Conservation (phyloP, 2,329 filamentous ascomycete genomes). For the Ilyonectria robusta region DNA sequence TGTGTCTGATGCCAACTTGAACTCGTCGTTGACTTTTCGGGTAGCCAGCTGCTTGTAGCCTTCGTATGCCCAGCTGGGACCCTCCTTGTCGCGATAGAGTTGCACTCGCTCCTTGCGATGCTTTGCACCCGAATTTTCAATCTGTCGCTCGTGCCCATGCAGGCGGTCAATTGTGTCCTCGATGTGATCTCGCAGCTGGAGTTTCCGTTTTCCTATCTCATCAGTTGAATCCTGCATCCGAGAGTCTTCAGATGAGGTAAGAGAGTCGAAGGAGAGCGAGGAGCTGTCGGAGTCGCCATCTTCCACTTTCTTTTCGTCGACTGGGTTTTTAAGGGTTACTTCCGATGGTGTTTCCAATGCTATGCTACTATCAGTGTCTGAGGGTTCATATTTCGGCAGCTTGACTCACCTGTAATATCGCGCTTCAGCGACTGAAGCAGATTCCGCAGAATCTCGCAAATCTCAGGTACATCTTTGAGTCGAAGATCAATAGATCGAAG, state of each 20-base stretch:
- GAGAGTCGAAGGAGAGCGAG: neutral
- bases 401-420: neutral
- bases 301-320: neutral
- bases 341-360: neutral
- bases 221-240: neutral
- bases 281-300: neutral
- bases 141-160: neutral
- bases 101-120: neutral
- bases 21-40: neutral
- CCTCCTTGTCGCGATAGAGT: neutral
- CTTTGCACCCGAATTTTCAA: neutral
- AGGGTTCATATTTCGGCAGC: neutral
- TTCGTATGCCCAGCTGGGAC: neutral
- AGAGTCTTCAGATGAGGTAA: neutral
- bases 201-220: neutral
- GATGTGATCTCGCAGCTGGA: neutral
- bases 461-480: neutral
- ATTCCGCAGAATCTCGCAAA: neutral
- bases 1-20: neutral
- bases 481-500: neutral
- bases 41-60: neutral
- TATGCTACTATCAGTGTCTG: neutral
- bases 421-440: neutral
- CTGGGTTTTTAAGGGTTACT: neutral
- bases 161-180: neutral